These are phyloP conservation scores for Saccharomycopsis sp. DNA, from an alignment of 805 yeast species.

Conservation along the genomic window DNA sequence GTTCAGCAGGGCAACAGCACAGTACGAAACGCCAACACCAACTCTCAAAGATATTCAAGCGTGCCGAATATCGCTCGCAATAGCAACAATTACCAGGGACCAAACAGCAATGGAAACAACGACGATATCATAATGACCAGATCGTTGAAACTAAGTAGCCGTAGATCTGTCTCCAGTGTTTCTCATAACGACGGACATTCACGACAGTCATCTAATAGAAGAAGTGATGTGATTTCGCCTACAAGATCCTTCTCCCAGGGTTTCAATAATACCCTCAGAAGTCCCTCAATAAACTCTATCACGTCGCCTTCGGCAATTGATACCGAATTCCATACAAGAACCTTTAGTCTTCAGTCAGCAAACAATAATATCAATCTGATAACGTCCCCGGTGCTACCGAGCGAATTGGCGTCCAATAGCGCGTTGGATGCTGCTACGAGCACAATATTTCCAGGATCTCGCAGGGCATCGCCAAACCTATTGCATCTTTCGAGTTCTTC, in stretches of 20 bases:
- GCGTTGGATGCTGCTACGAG: neutral
- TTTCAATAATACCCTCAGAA: neutral
- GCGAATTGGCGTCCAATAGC: neutral
- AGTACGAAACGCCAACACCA: neutral
- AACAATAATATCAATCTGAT: constrained; percentile 2
- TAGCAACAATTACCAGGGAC: neutral
- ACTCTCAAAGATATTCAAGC: neutral
- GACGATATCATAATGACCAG: neutral
- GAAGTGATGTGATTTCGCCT: constrained; percentile 1
- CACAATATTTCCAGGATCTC: neutral
- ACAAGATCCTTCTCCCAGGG: neutral
- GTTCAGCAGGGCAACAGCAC: neutral
- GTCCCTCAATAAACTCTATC: constrained; percentile 7
- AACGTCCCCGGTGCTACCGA: neutral
- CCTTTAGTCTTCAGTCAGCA: constrained; percentile 14
- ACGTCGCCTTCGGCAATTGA: constrained; percentile 6
- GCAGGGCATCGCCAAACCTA: neutral
- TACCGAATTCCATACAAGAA: constrained; percentile 11
- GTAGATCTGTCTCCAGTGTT: neutral
- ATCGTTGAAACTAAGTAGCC: neutral
- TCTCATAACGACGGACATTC: neutral
- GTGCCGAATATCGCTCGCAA: neutral
- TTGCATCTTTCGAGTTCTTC: neutral
- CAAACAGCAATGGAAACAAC: neutral
- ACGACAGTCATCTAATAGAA: neutral